phyloP scores from a whole-genome alignment of 345 rosid genomes.

The Fremontodendron californicum region DNA sequence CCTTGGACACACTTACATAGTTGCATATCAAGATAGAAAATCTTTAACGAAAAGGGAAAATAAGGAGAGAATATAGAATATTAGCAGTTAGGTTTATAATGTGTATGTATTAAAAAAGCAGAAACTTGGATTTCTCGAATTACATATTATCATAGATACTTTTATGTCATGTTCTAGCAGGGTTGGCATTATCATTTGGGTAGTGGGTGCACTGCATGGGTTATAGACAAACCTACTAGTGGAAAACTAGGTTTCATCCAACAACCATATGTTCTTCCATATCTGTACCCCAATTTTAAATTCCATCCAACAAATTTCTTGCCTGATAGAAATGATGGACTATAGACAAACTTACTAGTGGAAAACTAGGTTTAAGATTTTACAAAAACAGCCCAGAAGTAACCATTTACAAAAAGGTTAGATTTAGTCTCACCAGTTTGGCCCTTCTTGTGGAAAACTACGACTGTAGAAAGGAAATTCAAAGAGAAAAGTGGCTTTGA shows the following conservation, averaged over 20 bases:
- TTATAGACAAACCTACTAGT: no score
- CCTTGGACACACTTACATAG: no score
- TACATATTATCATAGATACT: no score
- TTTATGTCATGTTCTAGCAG: not conserved
- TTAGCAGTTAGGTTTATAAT: no score
- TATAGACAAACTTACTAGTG: not conserved
- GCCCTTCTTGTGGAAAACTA: slow-evolving; percentile 57
- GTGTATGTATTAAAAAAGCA: not conserved
- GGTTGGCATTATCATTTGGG: not conserved
- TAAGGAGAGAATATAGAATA: no score
- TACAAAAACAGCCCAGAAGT: not conserved
- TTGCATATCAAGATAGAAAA: no score
- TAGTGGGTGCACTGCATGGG: not conserved
- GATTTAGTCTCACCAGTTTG: slow-evolving; percentile 52
- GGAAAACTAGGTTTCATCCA: no score
- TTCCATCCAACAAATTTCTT: not conserved
- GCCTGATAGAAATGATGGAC: not conserved
- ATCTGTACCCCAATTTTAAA: not conserved
- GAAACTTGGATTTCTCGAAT: no score
- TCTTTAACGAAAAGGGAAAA: no score
- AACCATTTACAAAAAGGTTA: not conserved
- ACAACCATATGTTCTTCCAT: not conserved
- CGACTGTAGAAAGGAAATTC: slow-evolving; percentile 79
- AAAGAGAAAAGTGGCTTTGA: slow-evolving; percentile 55
- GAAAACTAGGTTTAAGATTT: not conserved